Evolutionary conservation across 2,329 filamentous ascomycete genomes (phyloP).

Genomic region (Dothidotthia symphoricarpi): DNA sequence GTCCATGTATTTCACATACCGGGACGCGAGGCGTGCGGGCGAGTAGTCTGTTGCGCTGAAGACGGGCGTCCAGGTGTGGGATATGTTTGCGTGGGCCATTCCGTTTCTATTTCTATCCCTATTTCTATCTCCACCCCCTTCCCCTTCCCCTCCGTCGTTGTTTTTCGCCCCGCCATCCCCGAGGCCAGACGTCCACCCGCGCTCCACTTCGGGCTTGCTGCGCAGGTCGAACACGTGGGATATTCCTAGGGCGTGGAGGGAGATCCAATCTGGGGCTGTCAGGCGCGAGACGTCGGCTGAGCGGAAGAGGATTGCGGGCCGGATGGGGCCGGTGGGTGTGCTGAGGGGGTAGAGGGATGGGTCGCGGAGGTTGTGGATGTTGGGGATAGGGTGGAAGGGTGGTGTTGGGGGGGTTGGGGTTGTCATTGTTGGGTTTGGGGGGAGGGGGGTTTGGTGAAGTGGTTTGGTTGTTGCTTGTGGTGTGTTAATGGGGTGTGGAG

Average conservation of each 20-base stretch:
- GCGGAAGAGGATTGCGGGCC: slow-evolving; percentile 61
- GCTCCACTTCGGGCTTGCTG: slow-evolving; percentile 58
- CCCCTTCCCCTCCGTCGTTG: slow-evolving; percentile 34
- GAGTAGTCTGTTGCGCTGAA: slow-evolving; percentile 62
- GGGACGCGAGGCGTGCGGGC: slow-evolving; percentile 61
- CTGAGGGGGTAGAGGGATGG: slow-evolving; percentile 24
- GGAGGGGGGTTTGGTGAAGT: neutral
- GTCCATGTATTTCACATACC: slow-evolving; percentile 61
- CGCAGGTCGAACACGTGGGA: slow-evolving; percentile 67
- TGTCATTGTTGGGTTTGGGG: slow-evolving; percentile 5
- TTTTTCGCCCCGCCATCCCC: slow-evolving; percentile 33
- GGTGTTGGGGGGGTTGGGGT: slow-evolving; percentile 19
- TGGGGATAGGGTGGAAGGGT: slow-evolving; percentile 37
- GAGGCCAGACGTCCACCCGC: slow-evolving; percentile 27
- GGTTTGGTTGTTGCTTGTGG: neutral
- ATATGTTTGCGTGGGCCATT: slow-evolving; percentile 40
- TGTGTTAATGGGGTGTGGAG: no score
- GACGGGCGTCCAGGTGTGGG: slow-evolving; percentile 61
- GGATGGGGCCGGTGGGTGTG: slow-evolving; percentile 44
- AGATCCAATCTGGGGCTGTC: slow-evolving; percentile 17
- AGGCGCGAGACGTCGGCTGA: slow-evolving; percentile 60
- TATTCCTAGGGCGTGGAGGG: slow-evolving; percentile 54
- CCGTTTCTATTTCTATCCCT: no score
- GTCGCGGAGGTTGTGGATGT: slow-evolving; percentile 40
- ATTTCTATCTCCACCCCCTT: no score